These are phyloP conservation scores for Helotiales sp. DNA, from an alignment of 2,329 filamentous ascomycete species.

Conservation along the genomic window DNA sequence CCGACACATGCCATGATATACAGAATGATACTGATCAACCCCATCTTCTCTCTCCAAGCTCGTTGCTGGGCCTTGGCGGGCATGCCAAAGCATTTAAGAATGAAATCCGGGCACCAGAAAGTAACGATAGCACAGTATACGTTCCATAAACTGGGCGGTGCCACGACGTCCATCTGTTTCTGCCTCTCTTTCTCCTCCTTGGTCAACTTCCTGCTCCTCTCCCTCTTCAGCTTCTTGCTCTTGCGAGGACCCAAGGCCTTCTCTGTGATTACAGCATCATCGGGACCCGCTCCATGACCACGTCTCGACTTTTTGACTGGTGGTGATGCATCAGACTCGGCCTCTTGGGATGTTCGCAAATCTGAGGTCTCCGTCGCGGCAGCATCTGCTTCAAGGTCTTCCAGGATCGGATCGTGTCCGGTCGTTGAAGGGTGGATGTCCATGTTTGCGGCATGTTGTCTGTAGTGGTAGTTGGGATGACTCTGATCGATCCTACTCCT, in stretches of 20 bases:
- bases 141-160: slow-evolving; percentile 88
- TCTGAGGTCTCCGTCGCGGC: slow-evolving; percentile 32
- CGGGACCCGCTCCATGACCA: slow-evolving; percentile 26
- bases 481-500: slow-evolving; percentile 80
- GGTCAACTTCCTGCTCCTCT: slow-evolving; percentile 62
- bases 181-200: slow-evolving; percentile 58
- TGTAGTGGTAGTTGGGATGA: slow-evolving; percentile 94
- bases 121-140: slow-evolving; percentile 93
- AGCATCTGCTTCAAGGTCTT: slow-evolving; percentile 64
- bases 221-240: slow-evolving; percentile 37
- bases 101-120: slow-evolving; percentile 88
- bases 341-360: slow-evolving; percentile 33
- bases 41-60: slow-evolving; percentile 98
- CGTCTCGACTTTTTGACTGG: slow-evolving; percentile 26
- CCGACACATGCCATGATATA: slow-evolving; percentile 86
- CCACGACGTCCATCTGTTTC: slow-evolving; percentile 62
- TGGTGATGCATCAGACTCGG: slow-evolving; percentile 30
- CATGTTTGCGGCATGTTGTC: slow-evolving; percentile 94
- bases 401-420: slow-evolving; percentile 83
- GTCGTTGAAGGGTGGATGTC: slow-evolving; percentile 85
- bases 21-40: slow-evolving; percentile 89
- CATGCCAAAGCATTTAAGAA: slow-evolving; percentile 84
- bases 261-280: slow-evolving; percentile 23
- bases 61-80: slow-evolving; percentile 81
- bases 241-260: slow-evolving; percentile 33